Evolutionary conservation across 495 filamentous ascomycete genomes (phyloP).

Genomic region (Parathielavia appendiculata): DNA sequence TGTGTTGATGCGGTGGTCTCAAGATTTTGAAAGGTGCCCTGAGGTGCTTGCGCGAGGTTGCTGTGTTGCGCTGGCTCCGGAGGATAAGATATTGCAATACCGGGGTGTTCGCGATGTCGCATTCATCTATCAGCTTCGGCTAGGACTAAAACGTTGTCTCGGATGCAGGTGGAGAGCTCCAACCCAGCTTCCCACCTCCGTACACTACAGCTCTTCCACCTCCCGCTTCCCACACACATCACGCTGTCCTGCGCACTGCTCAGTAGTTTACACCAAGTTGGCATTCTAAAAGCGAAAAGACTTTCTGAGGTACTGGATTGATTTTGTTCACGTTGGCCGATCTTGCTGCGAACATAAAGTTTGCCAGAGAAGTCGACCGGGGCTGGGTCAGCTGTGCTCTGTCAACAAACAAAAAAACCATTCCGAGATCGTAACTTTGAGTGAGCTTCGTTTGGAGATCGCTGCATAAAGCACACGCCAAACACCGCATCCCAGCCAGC

Average conservation of each 20-base stretch:
- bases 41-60: slow-evolving; percentile 19
- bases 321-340: slow-evolving; percentile 5
- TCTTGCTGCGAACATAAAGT: slow-evolving; percentile 13
- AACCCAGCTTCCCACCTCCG: slow-evolving; percentile 11
- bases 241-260: slow-evolving; percentile 15
- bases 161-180: slow-evolving; percentile 21
- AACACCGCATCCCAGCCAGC: background rate
- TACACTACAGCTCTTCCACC: slow-evolving; percentile 12
- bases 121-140: slow-evolving; percentile 4
- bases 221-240: slow-evolving; percentile 15
- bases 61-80: slow-evolving; percentile 9
- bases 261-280: background rate
- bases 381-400: background rate
- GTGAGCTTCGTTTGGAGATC: slow-evolving; percentile 7
- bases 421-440: slow-evolving; percentile 13
- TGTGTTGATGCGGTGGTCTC: background rate
- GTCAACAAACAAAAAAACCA: slow-evolving; percentile 1
- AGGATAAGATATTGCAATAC: slow-evolving; percentile 10
- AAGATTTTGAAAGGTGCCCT: slow-evolving; percentile 13
- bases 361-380: slow-evolving; percentile 9
- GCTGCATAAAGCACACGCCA: background rate
- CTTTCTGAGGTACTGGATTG: slow-evolving; percentile 4
- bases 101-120: background rate
- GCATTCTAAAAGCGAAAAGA: background rate
- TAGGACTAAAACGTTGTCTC: slow-evolving; percentile 11